Conservation (phyloP, 2,329 filamentous ascomycete genomes). For the Pseudocercospora crystallina region DNA sequence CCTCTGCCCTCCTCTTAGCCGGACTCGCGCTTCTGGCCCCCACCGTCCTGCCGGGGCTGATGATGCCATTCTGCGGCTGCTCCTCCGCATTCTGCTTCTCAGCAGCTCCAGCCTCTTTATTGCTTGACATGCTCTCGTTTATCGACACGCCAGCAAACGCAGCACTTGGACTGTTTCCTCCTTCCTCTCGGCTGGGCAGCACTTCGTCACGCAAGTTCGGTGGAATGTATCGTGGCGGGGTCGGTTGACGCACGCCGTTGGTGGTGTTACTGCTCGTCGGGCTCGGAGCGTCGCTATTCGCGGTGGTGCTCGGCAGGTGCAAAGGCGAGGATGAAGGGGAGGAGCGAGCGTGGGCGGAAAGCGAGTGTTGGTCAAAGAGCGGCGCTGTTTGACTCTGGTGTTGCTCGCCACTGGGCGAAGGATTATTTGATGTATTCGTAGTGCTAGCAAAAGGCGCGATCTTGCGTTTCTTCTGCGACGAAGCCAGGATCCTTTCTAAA, state of each 20-base stretch:
- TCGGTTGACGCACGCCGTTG: constrained; percentile 7
- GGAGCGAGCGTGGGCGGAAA: constrained; percentile 22
- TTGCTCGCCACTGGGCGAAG: too few relatives aligned
- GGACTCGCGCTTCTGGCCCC: constrained; percentile 50
- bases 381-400: neutral
- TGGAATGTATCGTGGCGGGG: constrained; percentile 50
- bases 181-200: constrained; percentile 27
- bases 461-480: constrained; percentile 47
- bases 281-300: constrained; percentile 17
- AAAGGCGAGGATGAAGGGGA: constrained; percentile 28
- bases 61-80: neutral
- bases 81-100: constrained; percentile 6
- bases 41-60: constrained; percentile 22
- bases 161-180: constrained; percentile 32
- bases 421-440: neutral
- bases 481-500: constrained; percentile 22
- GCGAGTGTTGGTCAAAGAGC: constrained; percentile 17
- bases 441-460: constrained; percentile 35
- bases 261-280: constrained; percentile 23
- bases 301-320: constrained; percentile 12
- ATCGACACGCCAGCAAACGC: constrained; percentile 31
- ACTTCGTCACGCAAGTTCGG: constrained; percentile 58
- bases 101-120: constrained; percentile 26
- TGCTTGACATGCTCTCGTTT: constrained; percentile 44
- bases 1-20: constrained; percentile 55